These are phyloP conservation scores for Hypholoma fasciculare DNA, from an alignment of 768 basidiomycete genomes.

Conservation along the genomic window DNA sequence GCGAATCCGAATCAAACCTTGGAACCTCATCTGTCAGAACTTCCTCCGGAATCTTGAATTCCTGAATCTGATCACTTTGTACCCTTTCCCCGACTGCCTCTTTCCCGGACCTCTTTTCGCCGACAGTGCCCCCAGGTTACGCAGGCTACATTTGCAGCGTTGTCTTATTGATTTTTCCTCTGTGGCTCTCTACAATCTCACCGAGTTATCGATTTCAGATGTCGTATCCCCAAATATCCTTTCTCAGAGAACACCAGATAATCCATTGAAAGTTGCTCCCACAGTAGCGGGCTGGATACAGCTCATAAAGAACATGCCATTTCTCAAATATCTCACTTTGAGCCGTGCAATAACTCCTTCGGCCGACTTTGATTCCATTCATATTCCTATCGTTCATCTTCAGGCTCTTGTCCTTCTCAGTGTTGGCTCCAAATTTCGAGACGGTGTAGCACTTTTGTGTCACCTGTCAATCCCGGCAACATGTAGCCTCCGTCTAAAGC, in stretches of 20 bases:
- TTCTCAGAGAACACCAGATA: constrained; percentile 11
- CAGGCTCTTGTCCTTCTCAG: constrained; percentile 20
- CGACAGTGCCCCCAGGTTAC: constrained; percentile 18
- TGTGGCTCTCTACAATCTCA: constrained; percentile 19
- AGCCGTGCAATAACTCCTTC: constrained; percentile 18
- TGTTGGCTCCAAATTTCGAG: constrained; percentile 16
- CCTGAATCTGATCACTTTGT: constrained; percentile 21
- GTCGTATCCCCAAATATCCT: constrained; percentile 15
- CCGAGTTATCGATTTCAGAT: constrained; percentile 20
- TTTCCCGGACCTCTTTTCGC: constrained; percentile 21
- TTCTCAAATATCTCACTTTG: constrained; percentile 21
- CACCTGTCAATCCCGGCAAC: constrained; percentile 16
- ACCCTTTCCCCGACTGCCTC: constrained; percentile 22
- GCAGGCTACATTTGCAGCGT: constrained; percentile 20
- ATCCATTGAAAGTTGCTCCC: constrained; percentile 21
- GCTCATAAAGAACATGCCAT: constrained; percentile 19
- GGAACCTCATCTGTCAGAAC: constrained; percentile 20
- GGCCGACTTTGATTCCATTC: not conserved
- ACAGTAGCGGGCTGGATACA: constrained; percentile 20
- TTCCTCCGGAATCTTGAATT: constrained; percentile 23
- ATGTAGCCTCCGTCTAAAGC: constrained; percentile 21
- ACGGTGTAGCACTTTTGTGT: constrained; percentile 15
- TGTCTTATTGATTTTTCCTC: constrained; percentile 25
- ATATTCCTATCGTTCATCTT: constrained; percentile 9
- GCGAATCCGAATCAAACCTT: constrained; percentile 20